Evolutionary conservation across 805 yeast genomes (phyloP).

Genomic region (Candida ficus): DNA sequence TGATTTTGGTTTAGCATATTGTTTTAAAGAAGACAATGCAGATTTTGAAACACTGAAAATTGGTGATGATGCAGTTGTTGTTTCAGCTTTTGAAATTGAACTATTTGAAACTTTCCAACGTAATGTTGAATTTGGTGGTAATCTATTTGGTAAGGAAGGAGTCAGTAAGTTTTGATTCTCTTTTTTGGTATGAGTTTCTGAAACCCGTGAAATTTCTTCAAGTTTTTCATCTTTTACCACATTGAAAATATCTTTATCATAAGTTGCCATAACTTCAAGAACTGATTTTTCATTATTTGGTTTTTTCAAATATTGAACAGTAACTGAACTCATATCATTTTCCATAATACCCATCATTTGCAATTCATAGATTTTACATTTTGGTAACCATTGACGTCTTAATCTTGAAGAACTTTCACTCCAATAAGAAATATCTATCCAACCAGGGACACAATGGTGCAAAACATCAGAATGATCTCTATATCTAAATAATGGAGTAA

Average conservation of each 20-base stretch:
- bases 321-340: constrained; percentile 69
- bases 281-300: constrained; percentile 33
- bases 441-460: constrained; percentile 81
- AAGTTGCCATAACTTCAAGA: constrained; percentile 57
- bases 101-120: constrained; percentile 22
- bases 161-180: neutral
- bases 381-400: constrained; percentile 75
- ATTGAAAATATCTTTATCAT: constrained; percentile 56
- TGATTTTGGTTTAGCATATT: constrained; percentile 7
- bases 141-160: constrained; percentile 2
- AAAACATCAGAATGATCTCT: constrained; percentile 44
- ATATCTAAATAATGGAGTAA: constrained; percentile 83
- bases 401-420: constrained; percentile 40
- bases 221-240: constrained; percentile 1
- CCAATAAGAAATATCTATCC: constrained; percentile 95
- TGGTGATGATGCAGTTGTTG: constrained; percentile 14
- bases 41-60: constrained; percentile 18
- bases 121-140: constrained; percentile 11
- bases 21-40: constrained; percentile 17
- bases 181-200: neutral
- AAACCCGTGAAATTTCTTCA: neutral
- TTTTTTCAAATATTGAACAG: constrained; percentile 52
- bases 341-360: constrained; percentile 99
- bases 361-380: constrained; percentile 88
- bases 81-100: constrained; percentile 21